Percentiles rank a stretch among this genome's conserved stretches.
These are phyloP conservation scores for Linum usitatissimum DNA, from an alignment of 345 rosid species.

Conservation along the genomic window DNA sequence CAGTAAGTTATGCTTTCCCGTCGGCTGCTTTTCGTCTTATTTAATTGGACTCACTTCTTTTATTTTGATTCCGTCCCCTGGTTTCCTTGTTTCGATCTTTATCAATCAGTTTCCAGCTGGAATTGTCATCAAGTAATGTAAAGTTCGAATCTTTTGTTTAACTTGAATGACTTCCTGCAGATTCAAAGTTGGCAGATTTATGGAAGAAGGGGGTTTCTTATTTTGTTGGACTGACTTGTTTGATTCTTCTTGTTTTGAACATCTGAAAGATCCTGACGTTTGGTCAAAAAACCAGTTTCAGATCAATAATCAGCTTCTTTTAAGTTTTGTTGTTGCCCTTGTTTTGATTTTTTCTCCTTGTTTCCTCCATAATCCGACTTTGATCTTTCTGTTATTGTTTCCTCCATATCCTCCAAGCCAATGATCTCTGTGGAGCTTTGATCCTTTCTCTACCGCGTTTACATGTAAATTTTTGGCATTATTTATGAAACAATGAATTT, in stretches of 20 bases:
- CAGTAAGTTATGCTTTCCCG: constrained; percentile 19
- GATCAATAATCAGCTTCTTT: background rate
- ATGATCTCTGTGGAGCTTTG: background rate
- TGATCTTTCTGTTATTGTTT: background rate
- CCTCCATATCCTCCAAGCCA: background rate
- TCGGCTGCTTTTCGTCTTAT: constrained; percentile 8
- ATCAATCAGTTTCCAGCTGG: constrained; percentile 8
- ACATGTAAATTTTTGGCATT: background rate
- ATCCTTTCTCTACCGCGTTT: background rate
- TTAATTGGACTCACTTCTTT: background rate
- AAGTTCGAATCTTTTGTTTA: background rate
- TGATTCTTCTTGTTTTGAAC: background rate
- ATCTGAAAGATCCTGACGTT: background rate
- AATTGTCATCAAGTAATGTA: no score
- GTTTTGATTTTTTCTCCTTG: background rate
- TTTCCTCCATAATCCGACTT: background rate
- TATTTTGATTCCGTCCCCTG: background rate
- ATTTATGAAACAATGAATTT: no score
- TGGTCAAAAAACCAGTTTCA: background rate
- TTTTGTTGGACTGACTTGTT: background rate
- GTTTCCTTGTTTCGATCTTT: background rate
- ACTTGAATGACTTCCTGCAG: background rate
- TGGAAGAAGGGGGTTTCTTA: background rate
- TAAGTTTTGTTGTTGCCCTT: background rate
- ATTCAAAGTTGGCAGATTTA: background rate